Conservation (phyloP, 805 yeast species). For the Metschnikowia arizonensis region DNA sequence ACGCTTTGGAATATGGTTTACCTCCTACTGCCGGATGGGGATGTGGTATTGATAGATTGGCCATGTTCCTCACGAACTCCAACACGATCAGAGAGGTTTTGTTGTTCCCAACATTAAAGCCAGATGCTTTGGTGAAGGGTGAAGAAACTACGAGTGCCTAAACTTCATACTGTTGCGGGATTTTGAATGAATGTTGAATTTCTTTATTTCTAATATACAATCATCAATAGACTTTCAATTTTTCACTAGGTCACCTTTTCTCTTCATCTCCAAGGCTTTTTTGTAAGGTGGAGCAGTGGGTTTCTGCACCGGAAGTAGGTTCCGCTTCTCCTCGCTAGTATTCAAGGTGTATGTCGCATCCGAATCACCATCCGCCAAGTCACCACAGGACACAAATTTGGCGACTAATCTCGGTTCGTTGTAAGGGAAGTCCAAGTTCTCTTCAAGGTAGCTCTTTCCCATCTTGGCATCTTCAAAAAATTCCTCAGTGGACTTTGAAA, state of each 20-base stretch:
- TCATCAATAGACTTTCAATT: conserved; percentile 3
- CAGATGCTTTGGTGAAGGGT: conserved; percentile 54
- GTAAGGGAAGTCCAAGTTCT: conserved; percentile 45
- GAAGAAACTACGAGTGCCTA: conserved; percentile 23
- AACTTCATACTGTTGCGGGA: neutral
- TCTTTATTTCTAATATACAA: conserved; percentile 1
- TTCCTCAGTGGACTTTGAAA: conserved; percentile 68
- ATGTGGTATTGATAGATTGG: conserved; percentile 95
- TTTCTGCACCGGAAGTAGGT: conserved; percentile 87
- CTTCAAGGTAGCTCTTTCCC: conserved; percentile 48
- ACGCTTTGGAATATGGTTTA: conserved; percentile 95
- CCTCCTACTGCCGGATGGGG: conserved; percentile 99
- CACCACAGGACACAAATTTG: conserved; percentile 95
- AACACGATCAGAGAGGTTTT: conserved; percentile 96
- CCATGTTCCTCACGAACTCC: conserved; percentile 96
- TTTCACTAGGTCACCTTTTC: conserved; percentile 53
- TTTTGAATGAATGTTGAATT: neutral
- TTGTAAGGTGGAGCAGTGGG: conserved; percentile 98
- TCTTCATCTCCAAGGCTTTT: conserved; percentile 80
- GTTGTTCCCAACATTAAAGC: conserved; percentile 98
- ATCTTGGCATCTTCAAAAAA: conserved; percentile 64
- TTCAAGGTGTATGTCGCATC: conserved; percentile 86
- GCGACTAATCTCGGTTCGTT: conserved; percentile 72
- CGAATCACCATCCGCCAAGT: conserved; percentile 79
- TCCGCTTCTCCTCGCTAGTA: conserved; percentile 31